A percentile compares a stretch with the other conserved stretches of the same genome.
Conservation (phyloP, 495 filamentous ascomycete genomes). For the Trichoderma asperelloides region DNA sequence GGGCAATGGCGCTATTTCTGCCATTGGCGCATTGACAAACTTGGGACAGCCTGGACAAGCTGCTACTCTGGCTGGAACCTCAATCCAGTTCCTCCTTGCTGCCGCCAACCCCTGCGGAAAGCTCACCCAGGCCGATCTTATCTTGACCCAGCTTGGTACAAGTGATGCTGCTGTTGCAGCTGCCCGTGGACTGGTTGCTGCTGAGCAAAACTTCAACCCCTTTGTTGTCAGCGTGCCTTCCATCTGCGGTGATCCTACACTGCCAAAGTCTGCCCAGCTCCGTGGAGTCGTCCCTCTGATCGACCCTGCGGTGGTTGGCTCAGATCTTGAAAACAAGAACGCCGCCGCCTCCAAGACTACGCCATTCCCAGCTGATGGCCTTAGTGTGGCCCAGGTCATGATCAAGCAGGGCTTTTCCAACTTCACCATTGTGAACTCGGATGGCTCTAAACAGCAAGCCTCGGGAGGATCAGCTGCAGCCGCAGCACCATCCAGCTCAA, state of each 20-base stretch:
- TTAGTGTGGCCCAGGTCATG: constrained; percentile 48
- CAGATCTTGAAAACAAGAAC: constrained; percentile 46
- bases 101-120: constrained; percentile 51
- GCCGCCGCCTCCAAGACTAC: constrained; percentile 35
- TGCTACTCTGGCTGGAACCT: constrained; percentile 43
- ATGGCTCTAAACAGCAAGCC: constrained; percentile 25
- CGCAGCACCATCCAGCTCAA: constrained; percentile 18
- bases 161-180: constrained; percentile 44
- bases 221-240: constrained; percentile 44
- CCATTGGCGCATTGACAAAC: constrained; percentile 23
- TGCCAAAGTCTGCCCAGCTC: constrained; percentile 47
- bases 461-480: constrained; percentile 15
- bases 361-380: constrained; percentile 44
- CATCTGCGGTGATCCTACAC: constrained; percentile 47
- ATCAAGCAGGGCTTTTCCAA: constrained; percentile 44
- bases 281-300: constrained; percentile 52
- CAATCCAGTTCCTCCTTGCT: constrained; percentile 45
- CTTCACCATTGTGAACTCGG: constrained; percentile 32
- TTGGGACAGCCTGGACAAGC: constrained; percentile 44
- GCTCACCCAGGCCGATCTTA: constrained; percentile 50
- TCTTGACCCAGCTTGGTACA: constrained; percentile 45
- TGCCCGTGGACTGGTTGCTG: constrained; percentile 48
- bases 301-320: constrained; percentile 45
- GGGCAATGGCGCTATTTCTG: constrained; percentile 31
- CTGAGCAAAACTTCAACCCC: constrained; percentile 64